phyloP scores from a whole-genome alignment of 73 alveolate species.

The Paramecium bursaria region DNA sequence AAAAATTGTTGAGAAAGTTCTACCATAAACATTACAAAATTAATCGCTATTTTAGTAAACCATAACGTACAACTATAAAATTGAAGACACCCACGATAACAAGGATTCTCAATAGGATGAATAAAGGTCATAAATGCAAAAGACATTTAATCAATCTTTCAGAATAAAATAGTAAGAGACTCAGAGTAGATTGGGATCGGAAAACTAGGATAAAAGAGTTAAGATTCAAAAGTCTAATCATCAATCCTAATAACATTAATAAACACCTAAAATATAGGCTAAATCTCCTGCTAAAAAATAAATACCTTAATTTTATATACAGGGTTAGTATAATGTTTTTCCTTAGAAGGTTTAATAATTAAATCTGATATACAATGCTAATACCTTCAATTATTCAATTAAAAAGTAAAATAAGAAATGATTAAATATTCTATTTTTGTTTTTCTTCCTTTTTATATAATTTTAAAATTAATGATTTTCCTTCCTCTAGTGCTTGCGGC shows the following conservation, averaged over 20 bases:
- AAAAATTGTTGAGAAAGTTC: slow-evolving; percentile 36
- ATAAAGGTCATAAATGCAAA: slow-evolving; percentile 23
- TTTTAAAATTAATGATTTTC: neutral
- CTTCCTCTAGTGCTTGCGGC: no score
- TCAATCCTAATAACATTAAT: neutral
- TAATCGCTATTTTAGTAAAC: slow-evolving; percentile 14
- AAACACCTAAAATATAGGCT: neutral
- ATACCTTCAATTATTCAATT: slow-evolving; percentile 41
- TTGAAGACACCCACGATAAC: slow-evolving; percentile 5
- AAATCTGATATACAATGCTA: slow-evolving; percentile 46
- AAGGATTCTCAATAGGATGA: neutral
- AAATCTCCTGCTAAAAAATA: slow-evolving; percentile 41
- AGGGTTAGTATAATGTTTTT: slow-evolving; percentile 46
- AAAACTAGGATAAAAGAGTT: slow-evolving; percentile 44
- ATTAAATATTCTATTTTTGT: neutral
- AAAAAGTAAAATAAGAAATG: slow-evolving; percentile 17
- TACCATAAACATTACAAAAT: slow-evolving; percentile 31
- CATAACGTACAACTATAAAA: slow-evolving; percentile 34
- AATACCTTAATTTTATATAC: neutral
- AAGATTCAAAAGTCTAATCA: neutral
- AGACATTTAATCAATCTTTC: slow-evolving; percentile 48
- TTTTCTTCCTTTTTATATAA: neutral
- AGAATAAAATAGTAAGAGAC: slow-evolving; percentile 32
- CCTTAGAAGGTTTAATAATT: slow-evolving; percentile 40
- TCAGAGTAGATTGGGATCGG: slow-evolving; percentile 60